A percentile compares a stretch with the other conserved stretches of the same genome.
Evolutionary conservation across 1,284 basidiomycete species (phyloP).

Genomic region (Heterobasidion irregulare): DNA sequence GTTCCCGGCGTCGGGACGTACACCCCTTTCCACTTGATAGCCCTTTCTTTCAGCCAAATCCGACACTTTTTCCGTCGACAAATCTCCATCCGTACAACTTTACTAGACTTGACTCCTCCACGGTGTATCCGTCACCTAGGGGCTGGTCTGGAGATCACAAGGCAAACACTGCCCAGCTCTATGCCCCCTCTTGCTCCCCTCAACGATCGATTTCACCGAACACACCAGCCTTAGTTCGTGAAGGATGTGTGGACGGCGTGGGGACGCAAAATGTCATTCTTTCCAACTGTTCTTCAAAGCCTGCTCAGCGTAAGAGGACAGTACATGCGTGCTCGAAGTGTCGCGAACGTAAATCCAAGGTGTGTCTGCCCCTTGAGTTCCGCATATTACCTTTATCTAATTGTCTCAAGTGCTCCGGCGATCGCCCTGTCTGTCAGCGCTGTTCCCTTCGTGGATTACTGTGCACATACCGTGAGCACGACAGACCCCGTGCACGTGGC

Average conservation of each 20-base stretch:
- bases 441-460: conserved; percentile 3
- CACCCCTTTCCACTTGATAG: background rate
- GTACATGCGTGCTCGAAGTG: background rate
- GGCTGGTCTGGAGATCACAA: background rate
- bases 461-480: background rate
- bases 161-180: background rate
- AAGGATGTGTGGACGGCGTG: no score
- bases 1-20: background rate
- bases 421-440: conserved; percentile 9
- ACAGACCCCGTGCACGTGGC: background rate
- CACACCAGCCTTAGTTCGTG: background rate
- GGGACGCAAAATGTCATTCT: background rate
- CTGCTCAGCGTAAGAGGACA: background rate
- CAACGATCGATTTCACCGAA: background rate
- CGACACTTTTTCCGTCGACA: no score
- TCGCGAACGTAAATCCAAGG: conserved; percentile 46
- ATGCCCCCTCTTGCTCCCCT: background rate
- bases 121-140: background rate
- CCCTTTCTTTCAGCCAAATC: no score
- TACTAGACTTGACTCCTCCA: background rate
- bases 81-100: no score
- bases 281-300: background rate
- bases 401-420: conserved; percentile 10
- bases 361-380: conserved; percentile 13
- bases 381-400: background rate